phyloP scores from a whole-genome alignment of 768 basidiomycete genomes.

The Tylopilus vinaceipallidus region DNA sequence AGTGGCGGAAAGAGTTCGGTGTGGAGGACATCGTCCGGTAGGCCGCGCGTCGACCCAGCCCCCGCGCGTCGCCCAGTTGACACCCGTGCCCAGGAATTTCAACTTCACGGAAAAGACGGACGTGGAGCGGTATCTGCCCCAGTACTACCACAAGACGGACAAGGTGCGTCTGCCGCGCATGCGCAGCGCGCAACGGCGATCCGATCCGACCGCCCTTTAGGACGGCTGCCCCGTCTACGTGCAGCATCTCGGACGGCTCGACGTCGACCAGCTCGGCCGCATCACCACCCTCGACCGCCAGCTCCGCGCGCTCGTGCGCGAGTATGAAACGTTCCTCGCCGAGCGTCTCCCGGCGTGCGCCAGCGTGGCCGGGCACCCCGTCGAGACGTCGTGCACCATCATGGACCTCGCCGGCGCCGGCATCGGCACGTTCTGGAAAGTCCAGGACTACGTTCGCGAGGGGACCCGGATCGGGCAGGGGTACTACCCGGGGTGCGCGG shows the following conservation, averaged over 20 bases:
- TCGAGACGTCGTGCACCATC: conserved; percentile 98
- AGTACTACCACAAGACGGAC: conserved; percentile 95
- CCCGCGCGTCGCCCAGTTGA: no score
- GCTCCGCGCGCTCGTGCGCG: conserved; percentile 82
- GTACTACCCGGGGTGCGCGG: conserved; percentile 92
- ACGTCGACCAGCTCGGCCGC: conserved; percentile 78
- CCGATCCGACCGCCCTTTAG: no score
- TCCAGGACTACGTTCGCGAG: conserved; percentile 85
- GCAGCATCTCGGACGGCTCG: conserved; percentile 87
- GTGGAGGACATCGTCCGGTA: conserved; percentile 73
- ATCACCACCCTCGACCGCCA: conserved; percentile 86
- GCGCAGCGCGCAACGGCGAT: neutral
- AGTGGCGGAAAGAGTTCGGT: conserved; percentile 87
- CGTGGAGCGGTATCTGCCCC: conserved; percentile 92
- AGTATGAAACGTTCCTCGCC: conserved; percentile 87
- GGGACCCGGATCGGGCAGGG: conserved; percentile 83
- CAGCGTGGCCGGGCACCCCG: conserved; percentile 69
- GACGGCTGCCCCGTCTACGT: conserved; percentile 96
- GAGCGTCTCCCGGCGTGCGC: conserved; percentile 83
- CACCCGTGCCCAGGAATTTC: conserved; percentile 80
- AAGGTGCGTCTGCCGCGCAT: conserved; percentile 47
- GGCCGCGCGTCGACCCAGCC: conserved; percentile 20
- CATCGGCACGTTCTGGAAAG: conserved; percentile 78
- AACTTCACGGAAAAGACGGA: conserved; percentile 78
- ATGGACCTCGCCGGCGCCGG: conserved; percentile 78